phyloP scores from a whole-genome alignment of 352 stramenopile species.

The Phytopythium montanum region DNA sequence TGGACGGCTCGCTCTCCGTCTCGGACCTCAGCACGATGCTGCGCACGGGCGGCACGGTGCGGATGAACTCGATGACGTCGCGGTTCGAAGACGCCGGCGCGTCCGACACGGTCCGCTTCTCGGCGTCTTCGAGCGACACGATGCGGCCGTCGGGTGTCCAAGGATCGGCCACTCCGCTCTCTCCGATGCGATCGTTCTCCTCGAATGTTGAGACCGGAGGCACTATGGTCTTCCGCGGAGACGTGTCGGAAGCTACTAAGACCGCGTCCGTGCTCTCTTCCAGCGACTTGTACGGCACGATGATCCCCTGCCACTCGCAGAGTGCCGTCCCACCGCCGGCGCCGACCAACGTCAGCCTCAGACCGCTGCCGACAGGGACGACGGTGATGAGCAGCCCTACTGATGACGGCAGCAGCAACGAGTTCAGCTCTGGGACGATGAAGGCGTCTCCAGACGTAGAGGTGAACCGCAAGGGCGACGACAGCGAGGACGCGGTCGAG shows the following conservation, averaged over 20 bases:
- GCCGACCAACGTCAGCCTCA: background rate
- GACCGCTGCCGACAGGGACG: constrained; percentile 3
- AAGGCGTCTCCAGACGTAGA: constrained; percentile 1
- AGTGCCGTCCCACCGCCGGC: constrained; percentile 9
- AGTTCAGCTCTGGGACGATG: constrained; percentile 2
- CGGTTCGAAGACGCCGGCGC: constrained; percentile 6
- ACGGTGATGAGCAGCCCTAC: constrained; percentile 6
- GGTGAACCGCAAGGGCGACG: constrained; percentile 11
- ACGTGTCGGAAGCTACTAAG: constrained; percentile 9
- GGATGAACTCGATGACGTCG: constrained; percentile 12
- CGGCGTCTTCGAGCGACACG: constrained; percentile 11
- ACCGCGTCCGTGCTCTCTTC: constrained; percentile 30
- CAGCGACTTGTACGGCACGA: constrained; percentile 58
- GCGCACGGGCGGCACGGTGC: constrained; percentile 22
- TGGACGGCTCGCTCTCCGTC: constrained; percentile 58
- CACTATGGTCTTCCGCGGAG: constrained; percentile 51
- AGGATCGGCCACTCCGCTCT: background rate
- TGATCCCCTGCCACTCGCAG: constrained; percentile 22
- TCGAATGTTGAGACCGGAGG: constrained; percentile 18
- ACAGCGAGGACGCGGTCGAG: constrained; percentile 23
- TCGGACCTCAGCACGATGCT: constrained; percentile 71
- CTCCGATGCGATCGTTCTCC: background rate
- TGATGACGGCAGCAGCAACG: background rate
- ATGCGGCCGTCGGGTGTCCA: background rate
- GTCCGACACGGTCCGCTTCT: constrained; percentile 30